Percentiles rank a stretch among this genome's conserved stretches.
phyloP scores from a whole-genome alignment of 1,284 basidiomycete species.

The Phellopilus nigrolimitatus region DNA sequence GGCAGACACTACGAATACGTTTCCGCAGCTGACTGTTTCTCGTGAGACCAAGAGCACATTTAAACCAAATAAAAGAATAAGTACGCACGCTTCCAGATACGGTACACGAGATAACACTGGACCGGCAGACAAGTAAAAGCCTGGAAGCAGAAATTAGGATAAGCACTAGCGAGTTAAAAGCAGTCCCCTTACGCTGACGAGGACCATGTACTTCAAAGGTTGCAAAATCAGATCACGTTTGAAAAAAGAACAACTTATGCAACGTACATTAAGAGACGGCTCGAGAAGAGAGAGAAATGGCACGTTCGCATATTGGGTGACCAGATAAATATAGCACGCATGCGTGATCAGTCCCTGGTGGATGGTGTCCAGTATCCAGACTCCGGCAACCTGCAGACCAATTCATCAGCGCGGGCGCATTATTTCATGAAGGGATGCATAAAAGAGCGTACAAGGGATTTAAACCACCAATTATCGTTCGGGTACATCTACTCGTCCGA shows the following conservation, averaged over 20 bases:
- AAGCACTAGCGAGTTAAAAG: background rate
- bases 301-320: constrained; percentile 3
- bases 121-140: background rate
- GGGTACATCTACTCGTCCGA: background rate
- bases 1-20: background rate
- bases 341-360: constrained; percentile 8
- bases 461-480: constrained; percentile 3
- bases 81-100: constrained; percentile 2
- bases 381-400: background rate
- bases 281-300: background rate
- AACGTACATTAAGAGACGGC: background rate
- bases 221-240: background rate
- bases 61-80: background rate
- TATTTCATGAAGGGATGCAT: background rate
- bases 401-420: too few relatives aligned
- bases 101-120: background rate
- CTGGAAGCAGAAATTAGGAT: background rate
- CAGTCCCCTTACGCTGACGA: background rate
- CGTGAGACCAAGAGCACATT: background rate
- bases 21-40: background rate
- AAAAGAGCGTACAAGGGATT: background rate
- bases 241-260: background rate
- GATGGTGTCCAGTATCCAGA: constrained; percentile 2
- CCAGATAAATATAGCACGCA: constrained; percentile 3
- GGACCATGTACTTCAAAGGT: background rate